These are phyloP conservation scores for Annulohypoxylon bovei DNA, from an alignment of 495 filamentous ascomycete genomes.

Conservation along the genomic window DNA sequence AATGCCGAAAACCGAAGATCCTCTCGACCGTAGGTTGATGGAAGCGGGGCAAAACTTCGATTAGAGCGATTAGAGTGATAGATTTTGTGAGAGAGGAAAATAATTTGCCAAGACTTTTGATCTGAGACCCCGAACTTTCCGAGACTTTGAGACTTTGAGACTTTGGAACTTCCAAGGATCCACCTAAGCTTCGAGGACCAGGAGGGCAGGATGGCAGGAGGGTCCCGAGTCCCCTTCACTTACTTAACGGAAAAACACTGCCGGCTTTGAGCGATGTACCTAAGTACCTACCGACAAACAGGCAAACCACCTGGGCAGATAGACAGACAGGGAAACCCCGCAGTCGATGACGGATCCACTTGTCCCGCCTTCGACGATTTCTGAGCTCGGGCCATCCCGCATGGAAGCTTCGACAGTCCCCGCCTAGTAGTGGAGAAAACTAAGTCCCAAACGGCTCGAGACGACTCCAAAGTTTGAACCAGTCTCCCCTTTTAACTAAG, in stretches of 20 bases:
- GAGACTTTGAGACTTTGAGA: neutral
- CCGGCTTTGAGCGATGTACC: slow-evolving; percentile 4
- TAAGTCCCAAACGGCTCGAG: neutral
- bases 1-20: slow-evolving; percentile 45
- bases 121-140: slow-evolving; percentile 39
- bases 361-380: neutral
- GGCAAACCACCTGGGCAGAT: too few species aligned
- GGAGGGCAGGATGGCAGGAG: too few species aligned
- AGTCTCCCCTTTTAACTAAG: neutral
- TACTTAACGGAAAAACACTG: slow-evolving; percentile 16
- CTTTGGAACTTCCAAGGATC: neutral
- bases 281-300: neutral
- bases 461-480: neutral
- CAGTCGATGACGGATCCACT: neutral
- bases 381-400: slow-evolving; percentile 26
- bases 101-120: slow-evolving; percentile 19
- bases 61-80: slow-evolving; percentile 6
- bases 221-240: neutral
- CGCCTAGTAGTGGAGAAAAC: neutral
- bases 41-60: slow-evolving; percentile 38
- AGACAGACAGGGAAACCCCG: neutral
- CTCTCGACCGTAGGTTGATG: slow-evolving; percentile 32
- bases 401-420: neutral
- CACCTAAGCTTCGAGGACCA: neutral
- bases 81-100: slow-evolving; percentile 17